phyloP scores from a whole-genome alignment of 805 yeast genomes.

The Zygosaccharomyces pseudorouxii region DNA sequence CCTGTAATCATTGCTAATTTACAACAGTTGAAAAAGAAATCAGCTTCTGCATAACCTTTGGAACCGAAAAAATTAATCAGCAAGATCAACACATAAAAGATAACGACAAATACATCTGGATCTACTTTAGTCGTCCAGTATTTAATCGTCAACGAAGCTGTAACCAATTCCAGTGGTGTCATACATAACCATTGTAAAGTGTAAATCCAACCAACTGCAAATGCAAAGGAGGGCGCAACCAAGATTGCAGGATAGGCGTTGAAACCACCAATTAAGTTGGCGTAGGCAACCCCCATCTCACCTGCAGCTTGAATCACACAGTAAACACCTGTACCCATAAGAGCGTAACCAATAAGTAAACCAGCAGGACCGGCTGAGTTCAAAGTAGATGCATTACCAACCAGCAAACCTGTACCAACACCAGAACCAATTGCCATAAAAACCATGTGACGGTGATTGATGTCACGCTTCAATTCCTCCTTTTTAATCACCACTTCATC shows the following conservation, averaged over 20 bases:
- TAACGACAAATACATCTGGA: constrained; percentile 54
- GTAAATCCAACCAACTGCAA: constrained; percentile 70
- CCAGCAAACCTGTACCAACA: constrained; percentile 71
- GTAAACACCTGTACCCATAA: constrained; percentile 58
- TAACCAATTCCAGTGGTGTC: constrained; percentile 61
- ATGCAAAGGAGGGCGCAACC: constrained; percentile 64
- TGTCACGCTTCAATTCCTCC: constrained; percentile 29
- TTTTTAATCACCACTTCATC: constrained; percentile 3
- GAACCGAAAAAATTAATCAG: constrained; percentile 52
- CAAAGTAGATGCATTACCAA: constrained; percentile 61
- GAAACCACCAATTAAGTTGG: constrained; percentile 55
- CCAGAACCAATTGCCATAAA: constrained; percentile 75
- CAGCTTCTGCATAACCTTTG: constrained; percentile 63
- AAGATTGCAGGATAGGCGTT: constrained; percentile 57
- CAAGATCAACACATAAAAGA: constrained; percentile 49
- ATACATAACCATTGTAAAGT: constrained; percentile 60
- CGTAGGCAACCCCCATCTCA: constrained; percentile 64
- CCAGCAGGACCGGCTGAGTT: constrained; percentile 61
- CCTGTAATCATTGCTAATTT: constrained; percentile 57
- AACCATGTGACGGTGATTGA: constrained; percentile 53
- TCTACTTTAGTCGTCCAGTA: constrained; percentile 49
- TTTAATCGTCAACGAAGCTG: constrained; percentile 53
- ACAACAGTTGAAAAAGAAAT: constrained; percentile 53
- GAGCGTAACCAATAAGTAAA: constrained; percentile 50
- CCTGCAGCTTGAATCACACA: constrained; percentile 61